A percentile compares a stretch with the other conserved stretches of the same genome.
Conservation (phyloP, 306 rosid species). For the Gynostemma pentaphyllum region DNA sequence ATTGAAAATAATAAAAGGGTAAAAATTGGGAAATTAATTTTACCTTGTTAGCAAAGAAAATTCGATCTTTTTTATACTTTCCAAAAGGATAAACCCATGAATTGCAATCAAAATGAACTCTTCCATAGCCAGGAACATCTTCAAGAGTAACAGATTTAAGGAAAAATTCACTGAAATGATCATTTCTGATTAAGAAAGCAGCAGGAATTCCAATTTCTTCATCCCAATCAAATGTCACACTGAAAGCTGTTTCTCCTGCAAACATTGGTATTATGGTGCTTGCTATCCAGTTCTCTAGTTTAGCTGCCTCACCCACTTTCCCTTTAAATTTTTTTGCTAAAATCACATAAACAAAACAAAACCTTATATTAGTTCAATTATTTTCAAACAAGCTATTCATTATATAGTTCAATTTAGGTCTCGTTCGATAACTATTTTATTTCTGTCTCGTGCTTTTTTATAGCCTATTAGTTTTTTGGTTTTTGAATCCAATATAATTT, state of each 20-base stretch:
- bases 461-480: too few species aligned
- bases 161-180: constrained; percentile 40
- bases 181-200: constrained; percentile 42
- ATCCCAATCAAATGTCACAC: constrained; percentile 40
- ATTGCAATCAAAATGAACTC: constrained; percentile 44
- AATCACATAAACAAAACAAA: too few species aligned
- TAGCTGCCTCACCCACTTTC: constrained; percentile 42
- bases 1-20: too few species aligned
- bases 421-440: too few species aligned
- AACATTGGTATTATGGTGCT: constrained; percentile 26
- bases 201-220: constrained; percentile 45
- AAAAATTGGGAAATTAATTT: too few species aligned
- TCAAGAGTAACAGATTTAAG: constrained; percentile 52
- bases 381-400: too few species aligned
- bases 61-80: constrained; percentile 25
- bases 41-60: constrained; percentile 68
- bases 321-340: constrained; percentile 28
- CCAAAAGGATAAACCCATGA: constrained; percentile 54
- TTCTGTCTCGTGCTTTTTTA: too few species aligned
- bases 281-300: constrained; percentile 33
- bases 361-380: too few species aligned
- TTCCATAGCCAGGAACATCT: constrained; percentile 32
- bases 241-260: constrained; percentile 32
- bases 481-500: too few species aligned
- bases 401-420: too few species aligned